phyloP scores from a whole-genome alignment of 179 eudicot genomes.

The Camellia oleifera region DNA sequence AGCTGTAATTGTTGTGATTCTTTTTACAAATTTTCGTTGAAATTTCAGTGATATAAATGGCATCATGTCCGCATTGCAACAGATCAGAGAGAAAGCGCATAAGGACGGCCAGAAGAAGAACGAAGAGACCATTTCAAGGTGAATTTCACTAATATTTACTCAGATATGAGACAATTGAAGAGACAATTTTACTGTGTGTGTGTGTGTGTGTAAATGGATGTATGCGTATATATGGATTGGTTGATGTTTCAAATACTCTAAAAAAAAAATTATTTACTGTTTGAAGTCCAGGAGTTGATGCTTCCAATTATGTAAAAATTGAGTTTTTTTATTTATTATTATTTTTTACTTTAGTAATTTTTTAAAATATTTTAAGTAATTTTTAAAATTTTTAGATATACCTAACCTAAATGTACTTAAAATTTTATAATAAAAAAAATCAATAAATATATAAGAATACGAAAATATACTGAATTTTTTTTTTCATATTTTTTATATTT shows the following conservation, averaged over 20 bases:
- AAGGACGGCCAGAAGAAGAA: conserved; percentile 86
- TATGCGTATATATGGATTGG: not conserved
- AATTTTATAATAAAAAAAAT: too few relatives aligned
- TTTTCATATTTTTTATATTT: not conserved
- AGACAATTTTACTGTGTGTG: too few relatives aligned
- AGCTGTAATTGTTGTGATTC: not conserved
- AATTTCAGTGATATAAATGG: conserved; percentile 40
- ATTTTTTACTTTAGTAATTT: too few relatives aligned
- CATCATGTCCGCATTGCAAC: conserved; percentile 13
- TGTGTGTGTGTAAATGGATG: not conserved
- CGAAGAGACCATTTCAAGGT: conserved; percentile 90
- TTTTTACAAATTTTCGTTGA: not conserved
- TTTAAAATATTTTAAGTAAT: too few relatives aligned
- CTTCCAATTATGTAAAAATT: too few relatives aligned
- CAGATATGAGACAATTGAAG: not conserved
- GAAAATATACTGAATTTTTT: too few relatives aligned
- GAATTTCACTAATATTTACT: not conserved
- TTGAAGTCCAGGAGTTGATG: not conserved
- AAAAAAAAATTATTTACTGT: not conserved
- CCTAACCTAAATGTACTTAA: too few relatives aligned
- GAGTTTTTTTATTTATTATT: too few relatives aligned
- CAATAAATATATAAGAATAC: too few relatives aligned
- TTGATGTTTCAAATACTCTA: not conserved
- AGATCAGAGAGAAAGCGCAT: conserved; percentile 61
- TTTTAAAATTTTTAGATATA: too few relatives aligned